A percentile compares a stretch with the other conserved stretches of the same genome.
These are phyloP conservation scores for Suhomyces sp. DNA, from an alignment of 805 yeast species.

Conservation along the genomic window DNA sequence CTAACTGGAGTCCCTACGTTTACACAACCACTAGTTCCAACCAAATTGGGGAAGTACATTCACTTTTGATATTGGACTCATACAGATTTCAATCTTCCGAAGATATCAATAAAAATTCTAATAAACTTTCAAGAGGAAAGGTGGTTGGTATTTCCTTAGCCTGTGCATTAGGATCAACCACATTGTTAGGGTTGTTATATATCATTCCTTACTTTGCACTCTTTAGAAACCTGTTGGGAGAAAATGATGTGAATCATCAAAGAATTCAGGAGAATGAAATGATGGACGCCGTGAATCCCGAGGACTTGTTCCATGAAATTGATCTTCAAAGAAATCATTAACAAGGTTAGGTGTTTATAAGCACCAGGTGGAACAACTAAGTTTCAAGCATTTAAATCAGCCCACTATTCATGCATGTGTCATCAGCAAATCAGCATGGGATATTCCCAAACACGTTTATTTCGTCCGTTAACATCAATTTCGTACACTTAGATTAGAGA, in stretches of 20 bases:
- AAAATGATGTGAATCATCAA: conserved; percentile 18
- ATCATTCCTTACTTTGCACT: conserved; percentile 39
- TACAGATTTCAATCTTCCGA: conserved; percentile 36
- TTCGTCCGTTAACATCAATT: no score
- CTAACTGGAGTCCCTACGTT: conserved; percentile 63
- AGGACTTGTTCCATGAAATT: conserved; percentile 44
- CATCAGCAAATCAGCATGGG: no score
- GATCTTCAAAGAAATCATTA: conserved; percentile 32
- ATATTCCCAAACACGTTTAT: no score
- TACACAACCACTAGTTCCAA: conserved; percentile 32
- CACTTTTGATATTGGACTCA: conserved; percentile 35
- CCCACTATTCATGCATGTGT: no score
- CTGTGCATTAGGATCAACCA: conserved; percentile 45
- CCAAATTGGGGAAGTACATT: conserved; percentile 28
- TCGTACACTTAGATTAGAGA: no score
- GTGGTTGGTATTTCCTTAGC: conserved; percentile 47
- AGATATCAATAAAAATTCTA: conserved; percentile 21
- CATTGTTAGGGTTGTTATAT: conserved; percentile 40
- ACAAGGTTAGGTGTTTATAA: no score
- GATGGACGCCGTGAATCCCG: conserved; percentile 45
- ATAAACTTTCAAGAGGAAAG: conserved; percentile 36
- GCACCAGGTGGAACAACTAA: no score
- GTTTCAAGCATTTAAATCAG: no score
- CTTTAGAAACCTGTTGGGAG: conserved; percentile 26
- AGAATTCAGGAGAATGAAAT: conserved; percentile 45